phyloP scores from a whole-genome alignment of 371 early-diverging fungal genomes.

The Mucor racemosus region DNA sequence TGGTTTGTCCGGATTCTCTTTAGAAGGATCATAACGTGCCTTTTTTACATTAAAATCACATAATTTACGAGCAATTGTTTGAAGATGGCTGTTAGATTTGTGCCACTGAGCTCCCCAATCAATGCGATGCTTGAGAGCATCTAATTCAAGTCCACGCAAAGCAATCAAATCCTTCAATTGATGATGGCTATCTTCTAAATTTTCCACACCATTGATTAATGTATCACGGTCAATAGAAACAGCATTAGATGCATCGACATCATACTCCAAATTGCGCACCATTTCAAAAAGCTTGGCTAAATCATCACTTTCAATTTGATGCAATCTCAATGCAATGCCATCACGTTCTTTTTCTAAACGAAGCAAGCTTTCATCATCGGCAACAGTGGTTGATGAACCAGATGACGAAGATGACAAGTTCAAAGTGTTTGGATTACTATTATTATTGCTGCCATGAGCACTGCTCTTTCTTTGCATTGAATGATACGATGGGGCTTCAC shows the following conservation, averaged over 20 bases:
- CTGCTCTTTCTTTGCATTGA: neutral
- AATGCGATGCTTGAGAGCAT: slow-evolving; percentile 35
- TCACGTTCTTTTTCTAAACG: slow-evolving; percentile 56
- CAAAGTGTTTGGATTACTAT: neutral
- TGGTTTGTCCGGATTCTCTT: slow-evolving; percentile 43
- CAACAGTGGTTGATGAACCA: neutral
- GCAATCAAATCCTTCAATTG: slow-evolving; percentile 28
- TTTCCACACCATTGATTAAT: slow-evolving; percentile 34
- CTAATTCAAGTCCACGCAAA: slow-evolving; percentile 33
- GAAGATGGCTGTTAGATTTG: slow-evolving; percentile 42
- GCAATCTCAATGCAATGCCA: slow-evolving; percentile 32
- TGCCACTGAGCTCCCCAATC: slow-evolving; percentile 47
- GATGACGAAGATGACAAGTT: neutral
- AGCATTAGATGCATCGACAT: slow-evolving; percentile 42
- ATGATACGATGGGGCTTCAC: slow-evolving; percentile 3
- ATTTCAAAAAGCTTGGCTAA: slow-evolving; percentile 32
- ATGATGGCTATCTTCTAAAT: slow-evolving; percentile 31
- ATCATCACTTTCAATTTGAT: slow-evolving; percentile 48
- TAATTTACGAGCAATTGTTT: slow-evolving; percentile 45
- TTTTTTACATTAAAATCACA: slow-evolving; percentile 51
- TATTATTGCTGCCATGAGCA: neutral
- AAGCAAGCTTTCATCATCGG: slow-evolving; percentile 37
- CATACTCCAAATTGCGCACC: slow-evolving; percentile 41
- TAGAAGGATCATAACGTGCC: slow-evolving; percentile 43
- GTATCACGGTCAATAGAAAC: slow-evolving; percentile 42